These are phyloP conservation scores for Chrysoporthe austroafricana DNA, from an alignment of 2,329 filamentous ascomycete genomes.

Conservation along the genomic window DNA sequence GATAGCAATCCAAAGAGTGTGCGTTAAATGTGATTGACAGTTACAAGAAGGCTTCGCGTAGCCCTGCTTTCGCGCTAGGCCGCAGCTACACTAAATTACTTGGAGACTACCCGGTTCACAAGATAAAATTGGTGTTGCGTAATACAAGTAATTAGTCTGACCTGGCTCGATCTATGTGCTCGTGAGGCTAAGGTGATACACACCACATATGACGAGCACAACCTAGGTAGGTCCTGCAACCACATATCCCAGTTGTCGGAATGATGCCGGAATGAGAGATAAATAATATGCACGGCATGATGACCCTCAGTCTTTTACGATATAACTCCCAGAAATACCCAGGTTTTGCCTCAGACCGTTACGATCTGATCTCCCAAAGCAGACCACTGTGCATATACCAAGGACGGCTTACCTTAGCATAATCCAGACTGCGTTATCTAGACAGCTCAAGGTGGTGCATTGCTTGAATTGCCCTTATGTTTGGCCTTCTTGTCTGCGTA, in stretches of 20 bases:
- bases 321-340: too few relatives aligned
- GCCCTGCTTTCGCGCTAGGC: too few relatives aligned
- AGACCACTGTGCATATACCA: too few relatives aligned
- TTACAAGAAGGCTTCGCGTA: too few relatives aligned
- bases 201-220: neutral
- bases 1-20: too few relatives aligned
- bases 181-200: neutral
- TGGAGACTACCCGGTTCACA: too few relatives aligned
- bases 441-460: neutral
- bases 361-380: too few relatives aligned
- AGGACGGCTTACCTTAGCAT: too few relatives aligned
- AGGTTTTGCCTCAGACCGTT: too few relatives aligned
- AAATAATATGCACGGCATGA: too few relatives aligned
- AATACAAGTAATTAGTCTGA: neutral
- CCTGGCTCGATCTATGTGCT: neutral
- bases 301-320: too few relatives aligned
- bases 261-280: neutral
- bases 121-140: neutral
- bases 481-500: constrained; percentile 13
- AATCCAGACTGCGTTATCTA: neutral
- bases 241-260: neutral
- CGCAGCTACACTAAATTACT: neutral
- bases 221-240: neutral
- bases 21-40: too few relatives aligned
- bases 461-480: neutral